Percentiles rank a stretch among this genome's conserved stretches.
Evolutionary conservation across 805 yeast species (phyloP).

Genomic region (Cyberlindnera japonica): DNA sequence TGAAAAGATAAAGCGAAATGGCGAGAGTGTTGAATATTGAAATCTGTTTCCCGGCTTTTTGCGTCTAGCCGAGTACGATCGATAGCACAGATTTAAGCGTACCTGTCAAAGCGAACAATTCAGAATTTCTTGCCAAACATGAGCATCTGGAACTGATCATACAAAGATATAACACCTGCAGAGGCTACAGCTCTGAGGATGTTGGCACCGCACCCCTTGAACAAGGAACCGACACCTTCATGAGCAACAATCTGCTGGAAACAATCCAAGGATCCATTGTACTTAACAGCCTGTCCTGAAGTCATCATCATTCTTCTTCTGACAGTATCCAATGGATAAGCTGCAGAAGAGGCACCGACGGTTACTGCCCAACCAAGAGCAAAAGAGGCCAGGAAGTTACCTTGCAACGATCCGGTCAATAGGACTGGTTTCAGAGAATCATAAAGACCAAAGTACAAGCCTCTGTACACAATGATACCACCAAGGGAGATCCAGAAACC

Average conservation of each 20-base stretch:
- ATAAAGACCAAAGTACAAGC: slow-evolving; percentile 96
- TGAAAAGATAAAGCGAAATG: no score
- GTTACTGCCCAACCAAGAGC: slow-evolving; percentile 96
- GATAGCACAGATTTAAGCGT: no score
- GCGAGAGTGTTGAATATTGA: no score
- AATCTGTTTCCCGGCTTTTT: no score
- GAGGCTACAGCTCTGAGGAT: slow-evolving; percentile 99
- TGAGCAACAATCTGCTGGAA: slow-evolving; percentile 89
- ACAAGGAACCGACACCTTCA: slow-evolving; percentile 89
- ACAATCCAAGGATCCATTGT: slow-evolving; percentile 92
- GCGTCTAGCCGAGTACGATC: no score
- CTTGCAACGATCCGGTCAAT: slow-evolving; percentile 90
- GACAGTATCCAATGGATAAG: slow-evolving; percentile 98
- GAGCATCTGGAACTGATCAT: slow-evolving; percentile 95
- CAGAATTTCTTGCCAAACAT: slow-evolving; percentile 95
- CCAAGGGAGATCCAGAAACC: slow-evolving; percentile 98
- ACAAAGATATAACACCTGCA: slow-evolving; percentile 98
- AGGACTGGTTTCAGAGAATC: slow-evolving; percentile 95
- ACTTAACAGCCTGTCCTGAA: slow-evolving; percentile 97
- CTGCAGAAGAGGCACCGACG: slow-evolving; percentile 97
- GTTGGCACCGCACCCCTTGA: slow-evolving; percentile 99
- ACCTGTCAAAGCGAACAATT: no score
- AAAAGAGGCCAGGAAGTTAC: slow-evolving; percentile 94
- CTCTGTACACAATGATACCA: slow-evolving; percentile 98
- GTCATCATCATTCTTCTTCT: slow-evolving; percentile 99